Evolutionary conservation across 768 basidiomycete genomes (phyloP), one percentile per base, ranked within the genome.

Genomic region (Russula sp.): DNA sequence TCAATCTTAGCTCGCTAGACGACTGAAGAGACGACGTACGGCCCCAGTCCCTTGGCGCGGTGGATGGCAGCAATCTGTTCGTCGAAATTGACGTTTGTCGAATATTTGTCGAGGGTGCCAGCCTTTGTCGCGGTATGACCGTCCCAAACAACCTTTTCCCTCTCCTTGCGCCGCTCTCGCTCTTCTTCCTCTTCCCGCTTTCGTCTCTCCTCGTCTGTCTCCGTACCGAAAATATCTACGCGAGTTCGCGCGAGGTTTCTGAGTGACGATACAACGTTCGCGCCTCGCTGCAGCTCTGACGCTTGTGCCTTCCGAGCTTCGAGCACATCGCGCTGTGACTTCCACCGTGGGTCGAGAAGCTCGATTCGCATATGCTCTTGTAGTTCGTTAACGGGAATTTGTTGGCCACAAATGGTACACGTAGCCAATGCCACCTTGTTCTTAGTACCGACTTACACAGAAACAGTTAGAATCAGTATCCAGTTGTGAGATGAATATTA

Each of bases 281-380:
- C 94, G 68, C 94, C 92, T 58, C 88, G 85, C 72, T 94, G 87
- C 22, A 94, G 79, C 71, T 94, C 92, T 20, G 90, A 90, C 6
- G 90, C 88, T 72, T 93, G 90, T 6, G 90, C 89, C 73, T 93
- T 92, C 74, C 95, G 90, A 38, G 88, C 84, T 74, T 99, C 97
- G 70, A 95, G 77, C 13, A 78, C 83, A 71, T 94, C 89, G 68
- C 96, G 90, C 74, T 96, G 93, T 67, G 94, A 93, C 75, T 98
- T 98, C 95, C 96, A 99, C 74, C 89, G 87, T 48, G 97, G 97
- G 76, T 99, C 97, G 69, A 99, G 83, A 66, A 98, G 76, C 74
- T 99, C 97, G 73, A 98, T 98, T 70, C 97, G 92, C 86, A 98
- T 94, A 75, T 98, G 97, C 73, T 98, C 95, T 69, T 96, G 86